phyloP scores from a whole-genome alignment of 2,329 filamentous ascomycete genomes.

The Phyllachora maydis region DNA sequence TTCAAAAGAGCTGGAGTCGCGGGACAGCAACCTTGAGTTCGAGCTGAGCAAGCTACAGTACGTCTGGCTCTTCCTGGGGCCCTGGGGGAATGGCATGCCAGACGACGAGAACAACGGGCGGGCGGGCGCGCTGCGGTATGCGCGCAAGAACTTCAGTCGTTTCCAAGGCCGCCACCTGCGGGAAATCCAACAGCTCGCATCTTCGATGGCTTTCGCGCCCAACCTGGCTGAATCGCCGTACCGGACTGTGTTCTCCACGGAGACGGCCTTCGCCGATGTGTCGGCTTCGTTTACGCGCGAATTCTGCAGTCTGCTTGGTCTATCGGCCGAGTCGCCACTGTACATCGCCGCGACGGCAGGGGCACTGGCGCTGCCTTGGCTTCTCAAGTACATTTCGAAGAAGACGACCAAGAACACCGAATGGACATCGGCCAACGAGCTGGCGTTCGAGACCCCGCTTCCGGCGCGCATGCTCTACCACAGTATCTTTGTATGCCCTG shows the following conservation, averaged over 20 bases:
- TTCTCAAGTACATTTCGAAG: constrained; percentile 74
- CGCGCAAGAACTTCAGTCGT: constrained; percentile 46
- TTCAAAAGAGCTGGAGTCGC: constrained; percentile 47
- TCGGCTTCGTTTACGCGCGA: constrained; percentile 77
- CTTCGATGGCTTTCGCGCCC: constrained; percentile 58
- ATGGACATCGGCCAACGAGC: constrained; percentile 82
- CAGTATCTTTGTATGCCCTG: constrained; percentile 92
- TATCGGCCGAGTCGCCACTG: constrained; percentile 80
- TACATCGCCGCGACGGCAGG: constrained; percentile 88
- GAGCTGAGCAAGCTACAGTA: constrained; percentile 82
- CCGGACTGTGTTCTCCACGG: constrained; percentile 47
- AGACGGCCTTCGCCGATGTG: constrained; percentile 52
- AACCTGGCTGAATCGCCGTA: constrained; percentile 69
- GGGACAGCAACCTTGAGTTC: constrained; percentile 87
- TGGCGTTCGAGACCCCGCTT: constrained; percentile 55
- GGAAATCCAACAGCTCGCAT: constrained; percentile 66
- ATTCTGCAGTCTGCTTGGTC: constrained; percentile 78
- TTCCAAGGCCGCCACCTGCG: constrained; percentile 57
- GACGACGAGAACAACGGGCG: constrained; percentile 33
- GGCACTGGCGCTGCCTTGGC: constrained; percentile 70
- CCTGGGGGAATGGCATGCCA: constrained; percentile 29
- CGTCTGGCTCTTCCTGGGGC: constrained; percentile 64
- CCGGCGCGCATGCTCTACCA: constrained; percentile 55
- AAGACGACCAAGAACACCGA: constrained; percentile 81
- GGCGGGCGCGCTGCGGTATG: constrained; percentile 53